phyloP scores from a whole-genome alignment of 139 green algal species.

The Picochlorum sp. region DNA sequence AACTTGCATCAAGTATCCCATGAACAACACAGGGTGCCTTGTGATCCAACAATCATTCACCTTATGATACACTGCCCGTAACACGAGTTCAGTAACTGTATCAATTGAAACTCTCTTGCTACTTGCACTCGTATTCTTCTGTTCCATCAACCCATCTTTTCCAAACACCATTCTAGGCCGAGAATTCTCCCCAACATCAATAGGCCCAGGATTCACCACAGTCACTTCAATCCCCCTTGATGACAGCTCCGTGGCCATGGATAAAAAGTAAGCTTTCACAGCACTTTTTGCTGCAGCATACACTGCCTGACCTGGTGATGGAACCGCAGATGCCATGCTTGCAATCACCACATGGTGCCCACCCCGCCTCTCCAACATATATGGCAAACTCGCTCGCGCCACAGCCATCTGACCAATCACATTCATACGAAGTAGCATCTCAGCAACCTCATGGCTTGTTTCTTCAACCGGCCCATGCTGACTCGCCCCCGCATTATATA shows the following conservation, averaged over 20 bases:
- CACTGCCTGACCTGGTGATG: slow-evolving; percentile 52
- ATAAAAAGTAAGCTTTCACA: slow-evolving; percentile 63
- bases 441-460: slow-evolving; percentile 42
- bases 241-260: slow-evolving; percentile 56
- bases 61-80: slow-evolving; percentile 47
- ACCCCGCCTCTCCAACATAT: slow-evolving; percentile 37
- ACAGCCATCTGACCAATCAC: slow-evolving; percentile 60
- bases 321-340: slow-evolving; percentile 66
- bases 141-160: slow-evolving; percentile 31
- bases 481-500: slow-evolving; percentile 63
- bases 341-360: slow-evolving; percentile 62
- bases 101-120: slow-evolving; percentile 27
- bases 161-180: slow-evolving; percentile 48
- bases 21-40: slow-evolving; percentile 61
- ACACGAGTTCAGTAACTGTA: slow-evolving; percentile 50
- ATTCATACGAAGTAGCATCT: slow-evolving; percentile 64
- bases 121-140: slow-evolving; percentile 14
- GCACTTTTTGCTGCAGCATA: slow-evolving; percentile 66
- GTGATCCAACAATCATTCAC: slow-evolving; percentile 74
- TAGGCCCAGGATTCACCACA: slow-evolving; percentile 67
- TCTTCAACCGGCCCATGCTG: slow-evolving; percentile 58
- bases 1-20: slow-evolving; percentile 48
- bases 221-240: slow-evolving; percentile 57
- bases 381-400: slow-evolving; percentile 55
- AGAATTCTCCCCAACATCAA: slow-evolving; percentile 25